Evolutionary conservation across 176 grass and related monocot species (phyloP).

Genomic region (Puccinellia tenuiflora): DNA sequence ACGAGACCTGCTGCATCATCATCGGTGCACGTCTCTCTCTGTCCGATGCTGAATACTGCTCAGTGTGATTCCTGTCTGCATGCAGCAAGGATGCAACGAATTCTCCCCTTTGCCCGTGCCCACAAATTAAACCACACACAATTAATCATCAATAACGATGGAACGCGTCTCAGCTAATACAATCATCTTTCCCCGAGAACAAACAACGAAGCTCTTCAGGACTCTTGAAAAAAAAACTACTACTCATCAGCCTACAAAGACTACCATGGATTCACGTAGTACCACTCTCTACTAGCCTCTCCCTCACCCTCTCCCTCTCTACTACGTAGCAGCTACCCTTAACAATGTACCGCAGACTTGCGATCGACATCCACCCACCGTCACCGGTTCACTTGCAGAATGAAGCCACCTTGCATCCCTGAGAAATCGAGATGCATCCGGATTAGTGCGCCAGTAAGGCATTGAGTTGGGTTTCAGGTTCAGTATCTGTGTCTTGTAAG

Average conservation of each 20-base stretch:
- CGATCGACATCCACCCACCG: neutral
- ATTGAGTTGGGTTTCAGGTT: neutral
- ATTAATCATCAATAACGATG: conserved; percentile 14
- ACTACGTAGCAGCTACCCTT: conserved; percentile 17
- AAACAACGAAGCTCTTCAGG: conserved; percentile 39
- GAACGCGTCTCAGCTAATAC: conserved; percentile 24
- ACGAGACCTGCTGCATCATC: neutral
- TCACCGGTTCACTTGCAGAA: neutral
- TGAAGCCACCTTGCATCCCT: conserved; percentile 13
- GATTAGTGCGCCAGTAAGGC: neutral
- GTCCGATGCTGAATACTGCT: neutral
- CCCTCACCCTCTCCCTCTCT: neutral
- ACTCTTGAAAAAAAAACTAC: conserved; percentile 25
- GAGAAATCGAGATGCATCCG: neutral
- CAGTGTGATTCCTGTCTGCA: neutral
- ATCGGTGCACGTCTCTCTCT: neutral
- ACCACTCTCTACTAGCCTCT: neutral
- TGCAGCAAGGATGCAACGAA: neutral
- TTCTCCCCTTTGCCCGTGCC: neutral
- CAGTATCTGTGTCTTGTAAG: neutral
- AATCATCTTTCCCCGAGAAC: conserved; percentile 33
- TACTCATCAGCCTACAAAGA: conserved; percentile 39
- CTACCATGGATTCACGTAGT: conserved; percentile 18
- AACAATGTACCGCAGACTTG: conserved; percentile 15
- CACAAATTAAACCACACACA: neutral